A percentile compares a stretch with the other conserved stretches of the same genome.
Conservation (phyloP, 129 eudicot genomes). For the Dittrichia graveolens region DNA sequence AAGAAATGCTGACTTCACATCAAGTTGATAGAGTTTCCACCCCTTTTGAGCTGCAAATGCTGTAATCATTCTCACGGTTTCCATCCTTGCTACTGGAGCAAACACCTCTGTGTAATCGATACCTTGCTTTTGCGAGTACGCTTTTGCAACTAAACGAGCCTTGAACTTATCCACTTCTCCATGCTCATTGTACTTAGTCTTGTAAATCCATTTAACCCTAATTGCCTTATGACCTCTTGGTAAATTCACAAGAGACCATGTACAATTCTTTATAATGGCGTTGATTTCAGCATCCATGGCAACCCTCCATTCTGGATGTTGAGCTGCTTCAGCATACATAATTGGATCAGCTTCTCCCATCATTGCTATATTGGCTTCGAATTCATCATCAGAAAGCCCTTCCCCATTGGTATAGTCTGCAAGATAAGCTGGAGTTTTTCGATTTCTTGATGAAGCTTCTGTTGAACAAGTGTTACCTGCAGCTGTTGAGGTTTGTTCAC, state of each 20-base stretch:
- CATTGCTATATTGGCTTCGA: not conserved
- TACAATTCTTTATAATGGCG: not conserved
- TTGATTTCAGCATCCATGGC: constrained; percentile 10
- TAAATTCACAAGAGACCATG: not conserved
- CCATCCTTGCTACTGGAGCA: not conserved
- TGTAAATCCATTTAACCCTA: not conserved
- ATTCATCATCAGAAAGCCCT: not conserved
- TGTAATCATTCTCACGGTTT: not conserved
- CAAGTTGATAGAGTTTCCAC: constrained; percentile 5
- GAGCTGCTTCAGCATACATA: not conserved
- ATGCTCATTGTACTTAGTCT: not conserved
- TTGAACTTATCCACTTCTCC: not conserved
- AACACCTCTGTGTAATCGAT: constrained; percentile 10
- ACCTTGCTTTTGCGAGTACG: not conserved
- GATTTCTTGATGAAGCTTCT: not conserved
- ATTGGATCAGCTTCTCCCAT: not conserved
- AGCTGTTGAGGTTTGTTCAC: too few relatives aligned
- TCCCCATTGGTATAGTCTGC: not conserved
- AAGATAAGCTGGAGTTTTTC: not conserved
- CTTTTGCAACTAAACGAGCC: constrained; percentile 8
- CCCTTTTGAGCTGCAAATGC: constrained; percentile 1
- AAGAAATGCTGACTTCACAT: constrained; percentile 1
- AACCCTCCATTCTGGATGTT: not conserved
- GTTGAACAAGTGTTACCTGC: too few relatives aligned
- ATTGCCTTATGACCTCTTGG: not conserved